Conservation (phyloP, 1,284 basidiomycete species). For the Somion occarium region DNA sequence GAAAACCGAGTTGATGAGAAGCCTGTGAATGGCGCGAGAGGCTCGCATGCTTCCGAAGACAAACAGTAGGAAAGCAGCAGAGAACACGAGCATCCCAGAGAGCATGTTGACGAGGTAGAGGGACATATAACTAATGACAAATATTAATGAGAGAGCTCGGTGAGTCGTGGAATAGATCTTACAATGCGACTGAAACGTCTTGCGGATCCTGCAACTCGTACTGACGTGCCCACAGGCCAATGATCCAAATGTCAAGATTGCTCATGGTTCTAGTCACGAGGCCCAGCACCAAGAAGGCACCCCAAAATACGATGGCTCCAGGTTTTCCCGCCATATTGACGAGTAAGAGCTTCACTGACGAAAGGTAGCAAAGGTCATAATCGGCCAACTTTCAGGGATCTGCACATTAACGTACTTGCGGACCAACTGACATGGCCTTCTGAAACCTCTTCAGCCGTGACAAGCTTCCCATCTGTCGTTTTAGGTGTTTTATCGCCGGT, state of each 20-base stretch:
- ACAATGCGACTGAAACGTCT: conserved; percentile 13
- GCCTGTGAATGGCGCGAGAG: conserved; percentile 47
- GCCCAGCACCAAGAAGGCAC: neutral
- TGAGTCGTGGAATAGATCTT: neutral
- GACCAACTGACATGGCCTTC: conserved; percentile 50
- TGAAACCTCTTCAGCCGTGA: conserved; percentile 56
- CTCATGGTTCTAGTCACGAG: neutral
- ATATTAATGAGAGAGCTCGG: conserved; percentile 7
- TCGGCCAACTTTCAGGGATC: conserved; percentile 21
- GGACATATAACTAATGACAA: conserved; percentile 31
- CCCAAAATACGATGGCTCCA: conserved; percentile 10
- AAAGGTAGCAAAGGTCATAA: neutral
- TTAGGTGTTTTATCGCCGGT: conserved; percentile 21
- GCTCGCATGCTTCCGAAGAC: conserved; percentile 40
- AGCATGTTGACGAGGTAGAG: conserved; percentile 34
- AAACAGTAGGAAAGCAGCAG: conserved; percentile 24
- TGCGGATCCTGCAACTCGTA: conserved; percentile 18
- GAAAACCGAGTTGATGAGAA: conserved; percentile 49
- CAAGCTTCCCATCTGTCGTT: conserved; percentile 37
- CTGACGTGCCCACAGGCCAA: conserved; percentile 14
- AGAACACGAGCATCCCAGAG: conserved; percentile 19
- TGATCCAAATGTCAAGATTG: conserved; percentile 10
- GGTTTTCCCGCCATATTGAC: conserved; percentile 1
- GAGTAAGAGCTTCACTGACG: conserved; percentile 8
- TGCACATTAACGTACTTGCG: conserved; percentile 15